Conservation (phyloP, 2,329 filamentous ascomycete genomes). For the Fusarium paranaense region DNA sequence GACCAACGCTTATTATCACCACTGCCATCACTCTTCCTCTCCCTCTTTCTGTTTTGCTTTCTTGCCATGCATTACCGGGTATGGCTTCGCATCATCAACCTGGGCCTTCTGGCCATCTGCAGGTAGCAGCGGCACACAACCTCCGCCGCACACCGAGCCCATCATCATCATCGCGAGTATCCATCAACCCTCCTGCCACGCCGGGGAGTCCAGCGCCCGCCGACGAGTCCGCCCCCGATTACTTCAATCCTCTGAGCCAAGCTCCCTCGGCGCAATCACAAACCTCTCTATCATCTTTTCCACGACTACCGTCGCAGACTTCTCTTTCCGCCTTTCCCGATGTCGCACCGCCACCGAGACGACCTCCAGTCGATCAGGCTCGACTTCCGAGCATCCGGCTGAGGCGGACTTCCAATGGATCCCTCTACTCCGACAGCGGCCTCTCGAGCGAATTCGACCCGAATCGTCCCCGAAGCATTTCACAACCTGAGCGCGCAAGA, state of each 20-base stretch:
- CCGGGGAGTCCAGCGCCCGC: constrained; percentile 35
- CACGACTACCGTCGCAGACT: constrained; percentile 22
- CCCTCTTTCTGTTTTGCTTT: not conserved
- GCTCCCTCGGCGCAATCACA: constrained; percentile 39
- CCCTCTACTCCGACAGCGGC: constrained; percentile 32
- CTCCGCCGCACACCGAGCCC: constrained; percentile 33
- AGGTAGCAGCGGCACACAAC: constrained; percentile 1
- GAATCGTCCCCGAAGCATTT: constrained; percentile 50
- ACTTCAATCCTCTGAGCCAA: constrained; percentile 40
- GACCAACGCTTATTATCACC: not conserved
- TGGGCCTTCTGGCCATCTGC: constrained; percentile 34
- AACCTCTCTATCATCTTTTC: constrained; percentile 27
- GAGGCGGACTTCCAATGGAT: constrained; percentile 40
- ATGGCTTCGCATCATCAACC: constrained; percentile 39
- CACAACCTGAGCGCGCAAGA: constrained; percentile 48
- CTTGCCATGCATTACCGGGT: constrained; percentile 26
- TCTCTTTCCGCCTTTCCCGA: constrained; percentile 30
- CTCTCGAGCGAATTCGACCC: constrained; percentile 19
- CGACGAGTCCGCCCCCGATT: constrained; percentile 39
- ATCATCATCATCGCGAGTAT: constrained; percentile 21
- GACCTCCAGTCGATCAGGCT: constrained; percentile 28
- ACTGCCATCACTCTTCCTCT: not conserved
- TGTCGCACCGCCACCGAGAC: constrained; percentile 19
- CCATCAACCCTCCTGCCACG: constrained; percentile 7
- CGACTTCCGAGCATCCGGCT: constrained; percentile 44